Percentiles rank a stretch among this genome's conserved stretches.
Evolutionary conservation across 495 filamentous ascomycete species (phyloP).

Genomic region (Amniculicola lignicola): DNA sequence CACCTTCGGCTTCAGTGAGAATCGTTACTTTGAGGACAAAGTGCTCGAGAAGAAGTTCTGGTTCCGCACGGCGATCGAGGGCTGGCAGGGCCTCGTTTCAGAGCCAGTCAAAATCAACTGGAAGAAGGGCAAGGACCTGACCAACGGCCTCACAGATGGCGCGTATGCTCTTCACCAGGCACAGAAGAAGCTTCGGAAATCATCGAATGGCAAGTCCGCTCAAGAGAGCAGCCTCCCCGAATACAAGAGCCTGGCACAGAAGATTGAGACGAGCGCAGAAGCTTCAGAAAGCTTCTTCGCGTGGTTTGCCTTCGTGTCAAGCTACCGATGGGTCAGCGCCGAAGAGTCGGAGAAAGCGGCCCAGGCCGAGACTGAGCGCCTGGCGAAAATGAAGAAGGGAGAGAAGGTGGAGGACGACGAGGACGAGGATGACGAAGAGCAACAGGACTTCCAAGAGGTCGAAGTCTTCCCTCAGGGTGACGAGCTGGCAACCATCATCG

Average conservation of each 20-base stretch:
- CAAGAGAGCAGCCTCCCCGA: constrained; percentile 43
- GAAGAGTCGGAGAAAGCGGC: constrained; percentile 62
- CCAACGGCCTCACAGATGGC: constrained; percentile 70
- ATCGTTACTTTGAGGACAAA: constrained; percentile 70
- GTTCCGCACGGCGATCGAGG: constrained; percentile 63
- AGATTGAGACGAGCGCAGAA: constrained; percentile 56
- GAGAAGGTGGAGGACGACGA: constrained; percentile 56
- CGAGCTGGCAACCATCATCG: constrained; percentile 70
- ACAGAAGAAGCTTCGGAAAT: constrained; percentile 50
- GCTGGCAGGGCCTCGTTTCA: constrained; percentile 69
- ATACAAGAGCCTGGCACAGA: constrained; percentile 51
- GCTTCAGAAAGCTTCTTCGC: constrained; percentile 75
- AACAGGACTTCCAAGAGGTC: constrained; percentile 53
- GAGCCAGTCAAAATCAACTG: constrained; percentile 85
- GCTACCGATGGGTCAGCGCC: constrained; percentile 59
- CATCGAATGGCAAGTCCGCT: constrained; percentile 11
- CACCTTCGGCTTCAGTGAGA: constrained; percentile 60
- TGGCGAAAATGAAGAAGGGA: constrained; percentile 53
- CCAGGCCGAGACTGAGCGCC: constrained; percentile 57
- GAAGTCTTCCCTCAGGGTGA: constrained; percentile 83
- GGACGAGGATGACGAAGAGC: constrained; percentile 53
- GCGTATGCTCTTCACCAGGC: constrained; percentile 66
- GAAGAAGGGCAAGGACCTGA: constrained; percentile 82
- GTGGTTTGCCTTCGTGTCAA: constrained; percentile 71
- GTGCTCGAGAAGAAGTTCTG: constrained; percentile 87